Percentiles rank a stretch among this genome's conserved stretches.
Conservation (phyloP, 1,284 basidiomycete species). For the Pascua sp. region DNA sequence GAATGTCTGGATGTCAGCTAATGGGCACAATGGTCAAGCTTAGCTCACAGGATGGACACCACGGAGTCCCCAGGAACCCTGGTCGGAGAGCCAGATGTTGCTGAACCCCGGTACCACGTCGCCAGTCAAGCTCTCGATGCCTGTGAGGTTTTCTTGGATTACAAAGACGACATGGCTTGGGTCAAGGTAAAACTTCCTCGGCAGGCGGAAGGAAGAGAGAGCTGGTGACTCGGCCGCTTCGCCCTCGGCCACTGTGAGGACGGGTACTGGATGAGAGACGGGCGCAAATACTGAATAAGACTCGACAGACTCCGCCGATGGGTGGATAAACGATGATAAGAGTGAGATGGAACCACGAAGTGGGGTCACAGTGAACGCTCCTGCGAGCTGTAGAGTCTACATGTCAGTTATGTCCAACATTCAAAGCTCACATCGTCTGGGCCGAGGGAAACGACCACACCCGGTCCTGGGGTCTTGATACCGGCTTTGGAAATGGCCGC, state of each 20-base stretch:
- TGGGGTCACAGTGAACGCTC: slow-evolving; percentile 38
- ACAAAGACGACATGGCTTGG: slow-evolving; percentile 30
- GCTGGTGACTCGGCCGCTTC: slow-evolving; percentile 9
- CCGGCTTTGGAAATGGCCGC: slow-evolving; percentile 19
- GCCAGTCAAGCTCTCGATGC: slow-evolving; percentile 37
- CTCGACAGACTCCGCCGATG: slow-evolving; percentile 50
- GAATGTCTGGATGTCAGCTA: slow-evolving; percentile 22
- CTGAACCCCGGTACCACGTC: slow-evolving; percentile 45
- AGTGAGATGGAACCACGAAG: slow-evolving; percentile 28
- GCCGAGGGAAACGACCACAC: slow-evolving; percentile 33
- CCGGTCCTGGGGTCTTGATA: slow-evolving; percentile 20
- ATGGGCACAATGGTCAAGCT: fast-evolving
- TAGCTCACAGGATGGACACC: slow-evolving; percentile 60
- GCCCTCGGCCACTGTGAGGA: slow-evolving; percentile 43
- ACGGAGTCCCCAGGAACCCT: slow-evolving; percentile 52
- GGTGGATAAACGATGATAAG: slow-evolving; percentile 43
- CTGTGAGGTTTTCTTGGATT: slow-evolving; percentile 37
- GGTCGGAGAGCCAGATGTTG: slow-evolving; percentile 42
- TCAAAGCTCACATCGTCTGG: slow-evolving; percentile 33
- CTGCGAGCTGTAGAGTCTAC: slow-evolving; percentile 35
- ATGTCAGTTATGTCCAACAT: slow-evolving; percentile 1
- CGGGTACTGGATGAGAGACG: slow-evolving; percentile 56
- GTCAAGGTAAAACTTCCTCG: slow-evolving; percentile 16
- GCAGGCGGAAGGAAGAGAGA: slow-evolving; percentile 16
- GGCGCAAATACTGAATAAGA: slow-evolving; percentile 50